Conservation (phyloP, 768 basidiomycete genomes). For the Leccinum subtestaceum region DNA sequence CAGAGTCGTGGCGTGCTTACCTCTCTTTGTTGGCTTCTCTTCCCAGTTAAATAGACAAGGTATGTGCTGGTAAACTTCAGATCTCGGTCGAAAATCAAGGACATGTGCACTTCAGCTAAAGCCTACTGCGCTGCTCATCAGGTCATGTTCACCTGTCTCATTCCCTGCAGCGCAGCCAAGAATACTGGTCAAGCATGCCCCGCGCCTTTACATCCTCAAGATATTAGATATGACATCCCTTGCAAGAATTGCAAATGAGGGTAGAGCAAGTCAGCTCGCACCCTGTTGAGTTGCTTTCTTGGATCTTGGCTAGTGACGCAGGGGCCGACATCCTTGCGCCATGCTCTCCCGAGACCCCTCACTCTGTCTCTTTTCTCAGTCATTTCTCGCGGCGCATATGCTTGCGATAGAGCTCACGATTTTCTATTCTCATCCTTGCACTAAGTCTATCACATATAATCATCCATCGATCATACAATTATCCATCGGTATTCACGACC, state of each 20-base stretch:
- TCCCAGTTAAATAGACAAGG: slow-evolving; percentile 17
- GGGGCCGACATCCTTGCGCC: background rate
- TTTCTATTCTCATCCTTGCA: background rate
- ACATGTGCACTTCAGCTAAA: slow-evolving; percentile 15
- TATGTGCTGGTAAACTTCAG: slow-evolving; percentile 14
- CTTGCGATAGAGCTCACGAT: background rate
- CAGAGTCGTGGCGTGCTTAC: slow-evolving; percentile 3
- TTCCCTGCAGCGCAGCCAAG: background rate
- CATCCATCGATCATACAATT: background rate
- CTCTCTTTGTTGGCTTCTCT: background rate
- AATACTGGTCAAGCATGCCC: background rate
- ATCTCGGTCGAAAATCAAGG: slow-evolving; percentile 3
- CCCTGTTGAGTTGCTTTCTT: background rate
- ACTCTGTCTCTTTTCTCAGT: background rate
- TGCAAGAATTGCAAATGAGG: slow-evolving; percentile 10
- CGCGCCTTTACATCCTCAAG: accelerated
- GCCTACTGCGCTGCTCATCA: slow-evolving; percentile 8
- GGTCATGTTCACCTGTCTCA: background rate
- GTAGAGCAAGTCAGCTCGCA: slow-evolving; percentile 4
- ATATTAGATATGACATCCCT: background rate
- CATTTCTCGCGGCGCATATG: background rate
- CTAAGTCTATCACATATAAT: background rate
- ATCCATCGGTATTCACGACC: background rate
- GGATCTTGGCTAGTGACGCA: background rate
- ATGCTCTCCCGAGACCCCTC: background rate